Base-by-base conservation (phyloP, 2,329 filamentous ascomycete species). In the Mollisiaceae sp. region DNA sequence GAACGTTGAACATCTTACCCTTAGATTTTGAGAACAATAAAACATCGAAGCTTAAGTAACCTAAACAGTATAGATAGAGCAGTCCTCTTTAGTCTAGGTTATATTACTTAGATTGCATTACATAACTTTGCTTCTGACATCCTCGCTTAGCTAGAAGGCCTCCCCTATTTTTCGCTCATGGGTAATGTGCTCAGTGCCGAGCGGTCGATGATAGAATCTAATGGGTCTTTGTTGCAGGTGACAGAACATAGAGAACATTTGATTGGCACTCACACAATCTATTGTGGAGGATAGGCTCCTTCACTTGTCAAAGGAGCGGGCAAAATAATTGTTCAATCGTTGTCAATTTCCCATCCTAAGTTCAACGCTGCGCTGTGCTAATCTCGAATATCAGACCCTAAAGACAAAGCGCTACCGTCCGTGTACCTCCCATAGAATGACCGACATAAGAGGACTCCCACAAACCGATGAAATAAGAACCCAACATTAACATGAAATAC, bases 301-400 rank as follows among this genome's bases (percentile, higher is more conserved):
- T 43, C 41, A 18, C 24, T 18, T 24, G 6, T 24, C 45, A 50
- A 9, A 50, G 45, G 8, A 50, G 20, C 45, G 24, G 8, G 45
- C 45, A 50, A 6, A 22, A 24, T 22, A 2, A 24, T 50, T n/a
- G 22, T 56, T 56, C 52, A 36, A 18, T 56, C 2, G 36, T 14
- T 35, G 35, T 56, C 52, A 56, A 56, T 56, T 56, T 56, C 35
- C 52, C 22, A 18, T 38, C 35, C 52, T 35, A 56, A 20, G 4
- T 38, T 12, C 18, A 57, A 57, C 32, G 55, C 55, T 38, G 18
- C 55, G 55, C 55, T 41, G 36, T 41, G 55, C 55, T 41, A 56
- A 56, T 6, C 32, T 24, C 32, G 20, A 22, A 57, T 12, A 36
- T 41, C 55, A 41, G 14, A 36, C 55, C 32, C 32, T 24, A 11